These are phyloP conservation scores for Crithidia acanthocephali DNA, from an alignment of 208 protist species.

Conservation along the genomic window DNA sequence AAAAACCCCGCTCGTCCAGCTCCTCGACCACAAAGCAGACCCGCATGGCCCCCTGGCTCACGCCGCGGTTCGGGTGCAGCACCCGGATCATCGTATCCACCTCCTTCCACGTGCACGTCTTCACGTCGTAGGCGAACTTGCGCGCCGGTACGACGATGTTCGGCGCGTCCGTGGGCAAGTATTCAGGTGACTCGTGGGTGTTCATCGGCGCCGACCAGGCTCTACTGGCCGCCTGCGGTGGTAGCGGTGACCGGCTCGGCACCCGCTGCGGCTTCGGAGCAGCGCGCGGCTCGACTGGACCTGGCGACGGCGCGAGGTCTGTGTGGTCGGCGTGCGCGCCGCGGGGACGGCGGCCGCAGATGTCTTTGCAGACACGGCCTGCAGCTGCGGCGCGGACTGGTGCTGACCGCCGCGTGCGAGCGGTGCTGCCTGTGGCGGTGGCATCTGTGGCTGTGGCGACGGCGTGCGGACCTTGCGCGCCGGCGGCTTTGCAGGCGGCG, in stretches of 20 bases:
- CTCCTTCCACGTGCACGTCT: constrained; percentile 60
- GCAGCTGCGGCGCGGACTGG: not conserved
- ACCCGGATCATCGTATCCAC: constrained; percentile 65
- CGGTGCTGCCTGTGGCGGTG: not conserved
- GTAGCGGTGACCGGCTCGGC: not conserved
- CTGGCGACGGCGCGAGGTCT: not conserved
- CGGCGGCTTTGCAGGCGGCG: not conserved
- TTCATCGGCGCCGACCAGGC: constrained; percentile 18
- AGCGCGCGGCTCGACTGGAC: not conserved
- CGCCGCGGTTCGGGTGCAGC: constrained; percentile 46
- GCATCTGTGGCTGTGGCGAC: constrained; percentile 2
- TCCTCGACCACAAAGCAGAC: constrained; percentile 85
- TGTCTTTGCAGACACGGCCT: not conserved
- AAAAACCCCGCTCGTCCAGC: constrained; percentile 63
- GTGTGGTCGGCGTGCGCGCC: not conserved
- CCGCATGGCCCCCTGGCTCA: constrained; percentile 80
- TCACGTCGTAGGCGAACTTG: constrained; percentile 75
- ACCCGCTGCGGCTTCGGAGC: not conserved
- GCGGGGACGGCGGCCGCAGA: not conserved
- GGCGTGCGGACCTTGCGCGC: not conserved
- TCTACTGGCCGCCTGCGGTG: not conserved
- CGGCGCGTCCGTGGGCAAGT: constrained; percentile 34
- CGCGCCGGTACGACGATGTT: constrained; percentile 45
- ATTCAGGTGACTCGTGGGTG: constrained; percentile 24
- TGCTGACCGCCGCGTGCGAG: not conserved